Evolutionary conservation across 805 yeast species (phyloP), one percentile per base, ranked within the genome.

Genomic region (Grigorovia transvaalensis): DNA sequence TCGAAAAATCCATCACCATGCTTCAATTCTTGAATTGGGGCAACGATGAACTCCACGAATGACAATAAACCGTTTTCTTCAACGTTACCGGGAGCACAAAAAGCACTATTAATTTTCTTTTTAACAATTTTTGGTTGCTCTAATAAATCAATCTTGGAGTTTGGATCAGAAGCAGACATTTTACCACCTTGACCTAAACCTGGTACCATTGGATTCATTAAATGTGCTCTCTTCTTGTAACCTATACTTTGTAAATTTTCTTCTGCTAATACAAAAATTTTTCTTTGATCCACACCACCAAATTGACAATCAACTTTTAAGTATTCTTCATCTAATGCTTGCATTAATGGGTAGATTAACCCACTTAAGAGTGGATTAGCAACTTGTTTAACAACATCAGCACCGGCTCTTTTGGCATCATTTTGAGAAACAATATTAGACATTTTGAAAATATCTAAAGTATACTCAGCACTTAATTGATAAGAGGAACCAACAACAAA

Each of bases 181-280:
- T 93, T 93, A 63, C 95, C 99, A 61, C 98, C 97, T 72, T 90
- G 96, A 35, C 85, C 82, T 61, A 93, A 79, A 51, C 99, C 98
- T 48, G 99, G 99, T 47, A 95, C 96, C 98, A 93, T 91, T 51
- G 89, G 91, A 74, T 93, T 93, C 99, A 93, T 93, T 66, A 93
- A 76, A 73, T 93, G 99, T 33, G 95, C 99, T 69, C 99, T 84
- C 77, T 93, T 93, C 73, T 86, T 88, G 83, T 91, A 93, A 44
- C 97, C 97, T 52, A 93, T 63, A 49, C 80, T 66, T 45, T 83
- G 90, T 66, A 93, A 79, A 71, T 86, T 84, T 73, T 93, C 99
- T 71, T 93, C 99, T 9, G 99, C 98, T 51, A 93, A 77, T 29
- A 89, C 97, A 60, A 93, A 93, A 64, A 93, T 93, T 74, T 93